phyloP scores from a whole-genome alignment of 2,329 filamentous ascomycete species.

The Apiospora hydei region DNA sequence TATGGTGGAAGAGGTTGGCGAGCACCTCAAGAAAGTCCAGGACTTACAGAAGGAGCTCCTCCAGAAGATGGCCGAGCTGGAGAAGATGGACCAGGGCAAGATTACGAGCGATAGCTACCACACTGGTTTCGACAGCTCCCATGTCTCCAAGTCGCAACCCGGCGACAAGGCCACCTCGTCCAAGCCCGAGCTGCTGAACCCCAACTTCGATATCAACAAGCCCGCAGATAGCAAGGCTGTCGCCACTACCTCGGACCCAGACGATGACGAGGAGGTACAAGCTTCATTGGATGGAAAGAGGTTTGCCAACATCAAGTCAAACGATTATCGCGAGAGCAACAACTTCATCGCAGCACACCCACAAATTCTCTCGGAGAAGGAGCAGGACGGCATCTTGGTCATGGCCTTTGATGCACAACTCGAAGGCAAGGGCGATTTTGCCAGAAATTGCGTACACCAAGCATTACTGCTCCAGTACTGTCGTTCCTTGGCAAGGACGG shows the following conservation, averaged over 20 bases:
- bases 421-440: slow-evolving; percentile 76
- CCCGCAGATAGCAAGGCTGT: slow-evolving; percentile 34
- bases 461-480: slow-evolving; percentile 94
- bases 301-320: slow-evolving; percentile 80
- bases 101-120: slow-evolving; percentile 93
- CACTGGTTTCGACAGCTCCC: slow-evolving; percentile 88
- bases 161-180: slow-evolving; percentile 55
- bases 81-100: slow-evolving; percentile 85
- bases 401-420: slow-evolving; percentile 91
- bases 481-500: slow-evolving; percentile 88
- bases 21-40: slow-evolving; percentile 79
- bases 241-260: slow-evolving; percentile 50
- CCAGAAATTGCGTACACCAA: slow-evolving; percentile 90
- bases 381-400: slow-evolving; percentile 89
- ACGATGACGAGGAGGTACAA: slow-evolving; percentile 77
- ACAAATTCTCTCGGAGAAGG: slow-evolving; percentile 79
- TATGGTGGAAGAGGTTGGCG: slow-evolving; percentile 80
- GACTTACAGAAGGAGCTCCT: slow-evolving; percentile 79
- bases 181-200: slow-evolving; percentile 79
- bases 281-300: slow-evolving; percentile 79
- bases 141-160: slow-evolving; percentile 60
- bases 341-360: slow-evolving; percentile 83
- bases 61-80: slow-evolving; percentile 78
- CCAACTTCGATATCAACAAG: slow-evolving; percentile 53
- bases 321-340: slow-evolving; percentile 76